Evolutionary conservation across 305 asterid genomes (phyloP), one percentile per base, ranked within the genome.

Genomic region (Rubia tinctorum): DNA sequence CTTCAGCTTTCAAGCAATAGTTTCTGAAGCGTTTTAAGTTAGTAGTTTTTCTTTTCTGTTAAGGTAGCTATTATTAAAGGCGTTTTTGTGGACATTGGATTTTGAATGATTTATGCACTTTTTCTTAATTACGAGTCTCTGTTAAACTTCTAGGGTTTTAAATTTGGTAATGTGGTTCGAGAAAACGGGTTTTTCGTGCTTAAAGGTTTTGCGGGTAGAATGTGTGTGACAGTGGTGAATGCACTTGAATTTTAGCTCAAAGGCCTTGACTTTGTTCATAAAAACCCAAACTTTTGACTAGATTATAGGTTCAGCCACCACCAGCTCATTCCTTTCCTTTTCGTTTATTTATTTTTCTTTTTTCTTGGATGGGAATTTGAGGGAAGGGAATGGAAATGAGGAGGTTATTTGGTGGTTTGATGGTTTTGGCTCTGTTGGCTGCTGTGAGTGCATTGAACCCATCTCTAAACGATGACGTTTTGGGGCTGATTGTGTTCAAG

Each of bases 401-500:
- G 74, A 86, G 83, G 78, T 43, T 83, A 58, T 83, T 81, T 30
- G 65, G 80, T 73, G 78, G 69, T 61, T 63, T 80, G 45, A 18
- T 79, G 67, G 69, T 81, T 20, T 86, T 68, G 43, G 53, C 42
- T 79, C 66, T 80, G 61, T 83, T 81, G 27, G 77, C 71, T 66
- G 75, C 73, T 61, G 91, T 71, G 64, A 76, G 75, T 66, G 82
- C 87, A 39, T 75, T 83, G 76, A 87, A 75, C 76, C 90, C 97
- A 44, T 85, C 92, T 68, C 71, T 95, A 73, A 88, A 87, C 73
- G 99, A 90, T 71, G 99, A 95, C 81, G 93, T 95, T 78, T 78
- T 95, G 78, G 99, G 99, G 63, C 77, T 95, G 78, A 92, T 92
- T 69, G 95, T 89, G 80, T 90, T 92, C 85, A 95, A 89, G 80